phyloP scores from a whole-genome alignment of 371 early-diverging fungal genomes.

The Mucor mucedo region DNA sequence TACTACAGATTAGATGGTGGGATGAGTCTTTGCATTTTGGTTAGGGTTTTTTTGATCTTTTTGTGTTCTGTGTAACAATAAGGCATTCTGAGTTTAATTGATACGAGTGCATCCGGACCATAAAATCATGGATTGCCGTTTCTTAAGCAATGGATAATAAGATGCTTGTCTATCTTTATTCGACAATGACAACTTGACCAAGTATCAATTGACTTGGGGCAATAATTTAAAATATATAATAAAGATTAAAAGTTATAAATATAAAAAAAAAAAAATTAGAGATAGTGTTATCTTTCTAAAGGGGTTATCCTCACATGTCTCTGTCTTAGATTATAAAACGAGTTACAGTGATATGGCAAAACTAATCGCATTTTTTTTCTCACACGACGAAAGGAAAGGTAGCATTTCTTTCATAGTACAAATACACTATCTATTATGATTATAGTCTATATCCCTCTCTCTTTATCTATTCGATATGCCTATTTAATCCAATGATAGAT shows the following conservation, averaged over 20 bases:
- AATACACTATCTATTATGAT: constrained; percentile 4
- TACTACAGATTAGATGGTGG: constrained; percentile 3
- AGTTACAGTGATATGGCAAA: too few relatives aligned
- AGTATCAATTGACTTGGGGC: neutral
- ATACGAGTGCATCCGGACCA: constrained; percentile 14
- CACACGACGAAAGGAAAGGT: neutral
- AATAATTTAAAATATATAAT: neutral
- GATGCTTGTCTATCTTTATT: too few relatives aligned
- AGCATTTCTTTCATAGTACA: neutral
- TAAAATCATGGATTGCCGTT: too few relatives aligned
- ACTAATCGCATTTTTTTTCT: neutral
- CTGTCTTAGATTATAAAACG: neutral
- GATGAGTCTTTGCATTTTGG: constrained; percentile 1
- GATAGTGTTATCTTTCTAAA: neutral
- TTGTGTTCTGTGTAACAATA: too few relatives aligned
- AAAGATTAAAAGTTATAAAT: too few relatives aligned
- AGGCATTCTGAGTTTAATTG: neutral
- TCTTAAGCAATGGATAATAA: too few relatives aligned
- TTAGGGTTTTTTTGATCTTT: too few relatives aligned
- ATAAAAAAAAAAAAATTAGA: constrained; percentile 1
- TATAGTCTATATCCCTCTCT: neutral
- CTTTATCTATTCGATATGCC: too few relatives aligned
- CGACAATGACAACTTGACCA: neutral
- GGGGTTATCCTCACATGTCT: constrained; percentile 13
- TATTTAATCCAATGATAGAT: too few relatives aligned